A percentile compares a stretch with the other conserved stretches of the same genome.
phyloP scores from a whole-genome alignment of 129 eudicot genomes.

The Artemisia tridentata region DNA sequence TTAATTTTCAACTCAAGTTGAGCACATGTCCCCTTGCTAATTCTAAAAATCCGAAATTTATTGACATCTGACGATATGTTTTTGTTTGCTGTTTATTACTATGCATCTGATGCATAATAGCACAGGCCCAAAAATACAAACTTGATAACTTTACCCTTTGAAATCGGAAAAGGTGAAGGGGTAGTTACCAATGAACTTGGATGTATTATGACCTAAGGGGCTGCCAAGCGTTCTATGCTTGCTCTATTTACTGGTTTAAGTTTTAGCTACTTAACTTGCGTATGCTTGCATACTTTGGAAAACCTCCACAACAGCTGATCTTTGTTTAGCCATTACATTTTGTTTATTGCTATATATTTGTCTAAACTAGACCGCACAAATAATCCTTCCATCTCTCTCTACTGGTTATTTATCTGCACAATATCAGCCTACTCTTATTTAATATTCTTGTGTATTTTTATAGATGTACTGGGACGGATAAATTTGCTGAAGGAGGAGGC shows the following conservation, averaged over 20 bases:
- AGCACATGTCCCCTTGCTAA: neutral
- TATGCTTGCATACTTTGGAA: conserved; percentile 13
- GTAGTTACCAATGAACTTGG: neutral
- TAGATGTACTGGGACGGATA: conserved; percentile 86
- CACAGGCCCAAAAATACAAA: neutral
- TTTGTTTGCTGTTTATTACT: conserved; percentile 6
- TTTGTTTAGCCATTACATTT: conserved; percentile 1
- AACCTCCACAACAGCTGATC: conserved; percentile 6
- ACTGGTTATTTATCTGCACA: conserved; percentile 10
- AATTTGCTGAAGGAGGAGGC: conserved; percentile 97
- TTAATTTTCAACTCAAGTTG: neutral
- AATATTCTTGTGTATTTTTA: conserved; percentile 18
- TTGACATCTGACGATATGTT: neutral
- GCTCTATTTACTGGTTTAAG: conserved; percentile 8
- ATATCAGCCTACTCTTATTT: neutral
- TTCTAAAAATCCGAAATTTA: neutral
- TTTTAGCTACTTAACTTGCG: neutral
- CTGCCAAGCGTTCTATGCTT: conserved; percentile 14
- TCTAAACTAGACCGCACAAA: conserved; percentile 5
- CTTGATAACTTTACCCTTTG: neutral
- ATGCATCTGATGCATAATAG: conserved; percentile 2
- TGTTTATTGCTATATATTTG: conserved; percentile 1
- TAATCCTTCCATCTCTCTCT: conserved; percentile 15
- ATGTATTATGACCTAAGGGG: conserved; percentile 1
- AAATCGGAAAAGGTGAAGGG: conserved; percentile 5